A percentile compares a stretch with the other conserved stretches of the same genome.
Conservation (phyloP, 2,329 filamentous ascomycete species). For the Helminthosporium solani region DNA sequence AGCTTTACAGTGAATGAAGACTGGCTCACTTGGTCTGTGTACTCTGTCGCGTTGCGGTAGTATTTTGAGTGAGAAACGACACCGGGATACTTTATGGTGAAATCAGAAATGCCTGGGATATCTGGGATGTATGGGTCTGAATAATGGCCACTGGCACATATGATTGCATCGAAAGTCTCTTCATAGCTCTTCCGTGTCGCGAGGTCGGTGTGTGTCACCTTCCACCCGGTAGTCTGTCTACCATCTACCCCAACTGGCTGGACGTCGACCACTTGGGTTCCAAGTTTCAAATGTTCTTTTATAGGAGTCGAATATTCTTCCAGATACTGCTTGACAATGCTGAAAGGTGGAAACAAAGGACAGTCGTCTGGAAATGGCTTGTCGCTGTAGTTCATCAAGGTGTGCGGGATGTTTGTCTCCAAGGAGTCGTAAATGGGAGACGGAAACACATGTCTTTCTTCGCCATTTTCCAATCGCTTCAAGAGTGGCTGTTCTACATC, state of each 20-base stretch:
- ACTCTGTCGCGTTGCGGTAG: constrained; percentile 66
- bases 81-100: constrained; percentile 33
- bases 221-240: neutral
- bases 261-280: neutral
- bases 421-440: constrained; percentile 2
- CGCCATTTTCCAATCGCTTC: neutral
- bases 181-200: constrained; percentile 14
- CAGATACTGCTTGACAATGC: constrained; percentile 1
- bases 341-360: constrained; percentile 1
- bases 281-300: neutral
- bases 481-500: neutral
- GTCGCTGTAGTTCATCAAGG: constrained; percentile 2
- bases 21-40: constrained; percentile 47
- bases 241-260: neutral
- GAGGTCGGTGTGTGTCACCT: neutral
- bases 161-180: constrained; percentile 54
- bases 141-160: constrained; percentile 46
- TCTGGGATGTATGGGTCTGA: constrained; percentile 42
- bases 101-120: constrained; percentile 40
- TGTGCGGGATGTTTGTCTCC: constrained; percentile 4
- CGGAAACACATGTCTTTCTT: neutral
- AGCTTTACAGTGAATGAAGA: no score
- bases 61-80: constrained; percentile 61
- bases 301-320: constrained; percentile 1
- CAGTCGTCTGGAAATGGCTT: neutral